Evolutionary conservation across 2,329 filamentous ascomycete species (phyloP), one percentile per base, ranked within the genome.

Genomic region (Phoma herbarum): DNA sequence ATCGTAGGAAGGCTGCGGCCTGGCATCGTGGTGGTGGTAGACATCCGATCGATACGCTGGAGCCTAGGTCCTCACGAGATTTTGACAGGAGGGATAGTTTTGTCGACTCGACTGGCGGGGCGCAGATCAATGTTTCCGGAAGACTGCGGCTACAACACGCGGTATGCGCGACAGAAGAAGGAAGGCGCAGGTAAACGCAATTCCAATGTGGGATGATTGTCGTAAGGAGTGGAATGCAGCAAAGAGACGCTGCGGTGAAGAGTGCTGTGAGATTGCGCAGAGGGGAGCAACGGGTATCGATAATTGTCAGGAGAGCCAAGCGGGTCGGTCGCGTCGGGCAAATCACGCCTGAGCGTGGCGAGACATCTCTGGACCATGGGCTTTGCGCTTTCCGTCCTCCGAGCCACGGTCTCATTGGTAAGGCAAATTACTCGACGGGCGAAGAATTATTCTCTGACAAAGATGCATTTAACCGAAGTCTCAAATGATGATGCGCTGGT

Each of bases 1-100:
- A 98, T 89, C 26, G 90, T 94, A 57, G 94, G 94, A 48, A 98
- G 87, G 47, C 87, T 93, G 75, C 86, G 86, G 71, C 87, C 88
- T 67, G 93, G 91, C 91, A 96, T 97, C 16, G 60, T 74, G 52
- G 65, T 97, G 23, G 60, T 74, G 33, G 65, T 64, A 42, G 64
- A 65, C 63, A 68, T 64, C 52, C 29, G 46, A 31, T 39, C 44
- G 29, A 39, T 22, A 8, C 12, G 31, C 44, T 47, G 25, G 46
- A 39, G 49, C 43, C 37, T 43, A 3, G 16, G 18, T 5, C 28
- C 43, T 57, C 18, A 29, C 28, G 14, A 25, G 5, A 4, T 49
- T 4, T 33, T 39, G 11, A 39, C 8, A n/a, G 6, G 25, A 31
- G 26, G 37, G 29, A 18, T 12, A 44, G 48, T 43, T 42, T 18